phyloP scores from a whole-genome alignment of 352 stramenopile genomes.

The Phytophthora fragariaefolia region DNA sequence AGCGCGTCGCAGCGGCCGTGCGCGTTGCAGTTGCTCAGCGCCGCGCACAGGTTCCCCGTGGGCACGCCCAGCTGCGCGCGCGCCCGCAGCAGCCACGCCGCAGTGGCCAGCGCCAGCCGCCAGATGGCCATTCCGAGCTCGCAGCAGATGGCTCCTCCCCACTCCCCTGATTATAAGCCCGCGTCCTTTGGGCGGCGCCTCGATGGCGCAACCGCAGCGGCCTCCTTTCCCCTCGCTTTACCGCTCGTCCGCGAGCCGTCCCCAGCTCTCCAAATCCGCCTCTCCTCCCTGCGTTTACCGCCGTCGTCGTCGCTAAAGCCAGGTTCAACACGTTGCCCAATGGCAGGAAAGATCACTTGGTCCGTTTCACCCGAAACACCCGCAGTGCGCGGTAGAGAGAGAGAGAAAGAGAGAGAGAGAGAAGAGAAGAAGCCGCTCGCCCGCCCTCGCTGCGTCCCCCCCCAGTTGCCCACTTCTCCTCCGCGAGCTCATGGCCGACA shows the following conservation, averaged over 20 bases:
- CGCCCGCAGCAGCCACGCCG: background rate
- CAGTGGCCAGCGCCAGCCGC: background rate
- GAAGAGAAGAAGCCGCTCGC: background rate
- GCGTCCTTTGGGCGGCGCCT: slow-evolving; percentile 15
- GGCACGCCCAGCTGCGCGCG: slow-evolving; percentile 56
- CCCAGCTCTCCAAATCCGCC: too few species aligned
- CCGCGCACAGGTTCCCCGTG: slow-evolving; percentile 76
- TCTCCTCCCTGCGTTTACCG: too few species aligned
- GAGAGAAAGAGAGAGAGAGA: slow-evolving; percentile 18
- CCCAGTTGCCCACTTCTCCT: background rate
- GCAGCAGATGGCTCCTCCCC: slow-evolving; percentile 30
- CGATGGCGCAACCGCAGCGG: background rate
- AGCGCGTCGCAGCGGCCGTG: slow-evolving; percentile 87
- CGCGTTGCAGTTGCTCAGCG: slow-evolving; percentile 88
- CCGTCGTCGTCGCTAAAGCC: background rate
- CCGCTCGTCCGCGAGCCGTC: too few species aligned
- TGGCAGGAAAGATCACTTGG: slow-evolving; percentile 27
- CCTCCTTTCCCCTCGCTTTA: background rate
- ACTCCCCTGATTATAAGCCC: slow-evolving; percentile 13
- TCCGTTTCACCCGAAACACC: slow-evolving; percentile 34
- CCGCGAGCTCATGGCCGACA: slow-evolving; percentile 11
- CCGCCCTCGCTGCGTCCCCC: too few species aligned
- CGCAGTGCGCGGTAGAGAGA: slow-evolving; percentile 31
- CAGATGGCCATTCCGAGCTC: background rate
- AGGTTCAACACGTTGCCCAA: slow-evolving; percentile 6